Evolutionary conservation across 169 alveolate genomes (phyloP).

Genomic region (Eimeria tenella): DNA sequence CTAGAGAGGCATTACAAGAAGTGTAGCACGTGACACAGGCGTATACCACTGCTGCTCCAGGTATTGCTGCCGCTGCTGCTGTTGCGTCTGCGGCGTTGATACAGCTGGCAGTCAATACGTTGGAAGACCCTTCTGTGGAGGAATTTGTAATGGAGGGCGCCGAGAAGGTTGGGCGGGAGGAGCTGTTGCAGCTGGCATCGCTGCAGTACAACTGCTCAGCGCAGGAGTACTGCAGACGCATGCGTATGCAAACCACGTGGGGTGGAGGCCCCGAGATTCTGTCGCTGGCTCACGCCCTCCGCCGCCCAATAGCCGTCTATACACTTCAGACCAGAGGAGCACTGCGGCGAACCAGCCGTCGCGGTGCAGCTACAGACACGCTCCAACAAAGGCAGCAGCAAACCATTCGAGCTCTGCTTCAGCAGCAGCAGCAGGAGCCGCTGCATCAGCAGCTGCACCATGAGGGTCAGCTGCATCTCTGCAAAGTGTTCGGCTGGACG

Average conservation of each 20-base stretch:
- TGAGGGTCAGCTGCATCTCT: background rate
- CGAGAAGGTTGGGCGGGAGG: constrained; percentile 23
- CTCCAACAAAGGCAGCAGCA: constrained; percentile 13
- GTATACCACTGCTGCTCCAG: background rate
- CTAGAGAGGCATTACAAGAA: background rate
- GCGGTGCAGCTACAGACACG: background rate
- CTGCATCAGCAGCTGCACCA: constrained; percentile 4
- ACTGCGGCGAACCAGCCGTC: background rate
- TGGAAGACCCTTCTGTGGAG: background rate
- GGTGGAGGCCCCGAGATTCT: constrained; percentile 77
- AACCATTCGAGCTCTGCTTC: background rate
- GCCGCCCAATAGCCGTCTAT: constrained; percentile 44
- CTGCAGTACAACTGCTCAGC: background rate
- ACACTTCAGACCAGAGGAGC: background rate
- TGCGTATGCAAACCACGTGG: constrained; percentile 67
- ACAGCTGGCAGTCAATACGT: constrained; percentile 65
- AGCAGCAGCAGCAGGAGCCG: background rate
- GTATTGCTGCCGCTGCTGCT: constrained; percentile 27
- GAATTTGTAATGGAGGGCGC: constrained; percentile 17
- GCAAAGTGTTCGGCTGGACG: constrained; percentile 16
- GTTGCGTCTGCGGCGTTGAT: background rate
- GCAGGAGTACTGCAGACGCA: constrained; percentile 23
- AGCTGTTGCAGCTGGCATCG: constrained; percentile 18
- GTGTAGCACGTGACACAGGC: background rate
- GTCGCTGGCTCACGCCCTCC: constrained; percentile 56